Evolutionary conservation across 2,329 filamentous ascomycete species (phyloP).

Genomic region (Penicillium sp.): DNA sequence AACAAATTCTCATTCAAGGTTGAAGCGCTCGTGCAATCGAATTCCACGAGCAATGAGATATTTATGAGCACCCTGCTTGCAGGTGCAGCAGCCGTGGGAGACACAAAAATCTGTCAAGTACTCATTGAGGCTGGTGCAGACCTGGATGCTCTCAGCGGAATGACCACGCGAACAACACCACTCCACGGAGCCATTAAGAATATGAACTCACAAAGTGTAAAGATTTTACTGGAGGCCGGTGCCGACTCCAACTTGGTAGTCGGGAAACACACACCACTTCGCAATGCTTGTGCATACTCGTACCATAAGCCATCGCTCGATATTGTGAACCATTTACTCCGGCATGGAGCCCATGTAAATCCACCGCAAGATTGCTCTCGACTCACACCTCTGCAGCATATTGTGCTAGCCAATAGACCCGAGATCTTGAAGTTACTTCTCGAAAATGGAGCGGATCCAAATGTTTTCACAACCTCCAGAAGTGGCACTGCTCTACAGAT

Average conservation of each 20-base stretch:
- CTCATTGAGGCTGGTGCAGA: background rate
- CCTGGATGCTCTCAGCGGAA: background rate
- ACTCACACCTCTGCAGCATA: background rate
- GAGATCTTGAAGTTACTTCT: background rate
- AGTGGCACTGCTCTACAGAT: background rate
- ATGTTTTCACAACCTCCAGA: background rate
- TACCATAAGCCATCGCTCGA: background rate
- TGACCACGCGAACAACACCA: background rate
- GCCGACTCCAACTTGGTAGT: background rate
- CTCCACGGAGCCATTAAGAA: background rate
- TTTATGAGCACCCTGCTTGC: background rate
- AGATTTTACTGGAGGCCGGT: background rate
- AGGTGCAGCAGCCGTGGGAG: background rate
- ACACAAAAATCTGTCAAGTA: background rate
- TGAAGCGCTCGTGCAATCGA: background rate
- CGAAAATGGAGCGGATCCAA: background rate
- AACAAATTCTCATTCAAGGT: background rate
- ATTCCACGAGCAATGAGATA: background rate
- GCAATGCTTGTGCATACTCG: background rate
- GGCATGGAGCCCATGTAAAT: background rate
- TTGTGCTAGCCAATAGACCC: rapidly evolving
- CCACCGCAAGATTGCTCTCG: background rate
- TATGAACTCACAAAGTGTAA: background rate
- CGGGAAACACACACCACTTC: background rate
- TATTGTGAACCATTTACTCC: background rate